Evolutionary conservation across 805 yeast species (phyloP).

Genomic region (Wickerhamiella vanderwaltii): DNA sequence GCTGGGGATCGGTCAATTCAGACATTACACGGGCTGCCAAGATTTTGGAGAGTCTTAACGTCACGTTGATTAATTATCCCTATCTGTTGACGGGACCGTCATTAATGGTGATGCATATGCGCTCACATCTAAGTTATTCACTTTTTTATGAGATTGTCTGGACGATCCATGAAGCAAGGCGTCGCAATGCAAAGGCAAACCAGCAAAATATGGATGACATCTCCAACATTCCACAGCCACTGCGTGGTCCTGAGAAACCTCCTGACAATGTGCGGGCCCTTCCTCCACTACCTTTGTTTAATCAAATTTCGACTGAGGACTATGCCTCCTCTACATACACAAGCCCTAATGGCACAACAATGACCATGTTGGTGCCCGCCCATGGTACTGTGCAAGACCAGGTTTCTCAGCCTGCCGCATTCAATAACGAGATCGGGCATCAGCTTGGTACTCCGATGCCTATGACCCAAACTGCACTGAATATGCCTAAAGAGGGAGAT

Average conservation of each 20-base stretch:
- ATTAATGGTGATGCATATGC: slow-evolving; percentile 75
- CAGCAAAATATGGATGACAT: slow-evolving; percentile 7
- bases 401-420: slow-evolving; percentile 44
- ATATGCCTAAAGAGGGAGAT: neutral
- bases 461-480: neutral
- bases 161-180: slow-evolving; percentile 88
- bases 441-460: neutral
- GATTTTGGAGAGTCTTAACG: slow-evolving; percentile 76
- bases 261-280: slow-evolving; percentile 23
- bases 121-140: slow-evolving; percentile 86
- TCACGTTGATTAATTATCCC: slow-evolving; percentile 77
- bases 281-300: slow-evolving; percentile 76
- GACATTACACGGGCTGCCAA: slow-evolving; percentile 88
- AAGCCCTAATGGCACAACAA: slow-evolving; percentile 84
- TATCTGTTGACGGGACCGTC: slow-evolving; percentile 60
- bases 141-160: slow-evolving; percentile 83
- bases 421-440: neutral
- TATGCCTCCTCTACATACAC: slow-evolving; percentile 75
- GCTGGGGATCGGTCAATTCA: slow-evolving; percentile 84
- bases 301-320: slow-evolving; percentile 80
- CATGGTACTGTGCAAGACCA: slow-evolving; percentile 43
- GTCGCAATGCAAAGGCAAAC: slow-evolving; percentile 35
- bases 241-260: slow-evolving; percentile 35
- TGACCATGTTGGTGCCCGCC: slow-evolving; percentile 81
- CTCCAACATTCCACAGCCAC: slow-evolving; percentile 14